A percentile compares a stretch with the other conserved stretches of the same genome.
Conservation (phyloP, 2,329 filamentous ascomycete genomes). For the Cladorrhinum sp. region DNA sequence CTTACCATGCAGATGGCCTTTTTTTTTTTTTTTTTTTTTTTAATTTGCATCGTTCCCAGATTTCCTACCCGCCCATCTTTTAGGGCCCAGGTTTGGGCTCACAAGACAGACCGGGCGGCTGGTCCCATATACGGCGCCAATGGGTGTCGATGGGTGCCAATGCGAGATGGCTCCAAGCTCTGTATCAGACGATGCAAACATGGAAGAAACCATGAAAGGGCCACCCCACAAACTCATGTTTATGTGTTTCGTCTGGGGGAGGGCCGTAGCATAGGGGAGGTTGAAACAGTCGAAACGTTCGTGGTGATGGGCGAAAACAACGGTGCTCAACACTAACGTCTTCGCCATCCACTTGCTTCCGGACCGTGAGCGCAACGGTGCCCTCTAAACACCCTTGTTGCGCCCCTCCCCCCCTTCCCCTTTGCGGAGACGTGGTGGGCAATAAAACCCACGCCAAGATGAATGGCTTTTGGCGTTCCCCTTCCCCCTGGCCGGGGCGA, state of each 20-base stretch:
- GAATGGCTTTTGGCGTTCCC: not conserved
- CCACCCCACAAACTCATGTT: conserved; percentile 1
- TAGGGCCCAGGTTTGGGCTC: not conserved
- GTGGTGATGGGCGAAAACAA: conserved; percentile 17
- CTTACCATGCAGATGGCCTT: not conserved
- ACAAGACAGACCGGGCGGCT: not conserved
- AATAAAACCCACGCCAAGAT: conserved; percentile 11
- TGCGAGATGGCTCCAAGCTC: conserved; percentile 1
- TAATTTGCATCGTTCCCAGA: not conserved
- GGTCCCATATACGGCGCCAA: not conserved
- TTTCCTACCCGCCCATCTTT: not conserved
- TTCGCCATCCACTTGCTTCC: conserved; percentile 12
- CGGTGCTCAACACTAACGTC: conserved; percentile 1
- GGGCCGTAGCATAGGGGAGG: conserved; percentile 1
- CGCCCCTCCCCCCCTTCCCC: conserved; percentile 7
- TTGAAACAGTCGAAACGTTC: conserved; percentile 19
- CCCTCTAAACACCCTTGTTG: conserved; percentile 1
- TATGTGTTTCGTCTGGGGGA: conserved; percentile 11
- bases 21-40: not conserved
- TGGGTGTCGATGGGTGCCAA: not conserved
- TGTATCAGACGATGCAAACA: conserved; percentile 4
- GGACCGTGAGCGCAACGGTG: conserved; percentile 7
- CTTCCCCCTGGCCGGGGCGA: conserved; percentile 8
- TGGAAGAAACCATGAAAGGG: not conserved
- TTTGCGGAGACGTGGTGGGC: conserved; percentile 12